Conservation (phyloP, 78 protist genomes). For the Dictyostelium capitatum region DNA sequence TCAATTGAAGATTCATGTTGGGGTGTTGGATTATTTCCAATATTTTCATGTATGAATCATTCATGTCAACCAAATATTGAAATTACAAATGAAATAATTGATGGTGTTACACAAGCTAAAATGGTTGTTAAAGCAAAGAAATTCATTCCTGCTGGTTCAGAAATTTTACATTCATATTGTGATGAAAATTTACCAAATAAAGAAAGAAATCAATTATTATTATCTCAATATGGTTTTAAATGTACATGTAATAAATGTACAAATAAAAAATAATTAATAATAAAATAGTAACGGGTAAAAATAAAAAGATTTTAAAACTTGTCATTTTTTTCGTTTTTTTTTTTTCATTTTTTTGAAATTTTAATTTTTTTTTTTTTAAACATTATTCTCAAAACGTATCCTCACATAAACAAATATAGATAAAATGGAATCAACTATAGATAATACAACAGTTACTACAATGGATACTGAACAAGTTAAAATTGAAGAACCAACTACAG, state of each 20-base stretch:
- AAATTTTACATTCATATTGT: constrained; percentile 32
- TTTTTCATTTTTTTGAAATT: neutral
- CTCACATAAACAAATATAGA: neutral
- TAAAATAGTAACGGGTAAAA: neutral
- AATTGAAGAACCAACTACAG: neutral
- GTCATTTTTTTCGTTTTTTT: neutral
- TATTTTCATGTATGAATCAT: constrained; percentile 79
- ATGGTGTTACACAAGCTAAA: constrained; percentile 49
- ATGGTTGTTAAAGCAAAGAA: constrained; percentile 57
- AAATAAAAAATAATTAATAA: constrained; percentile 1
- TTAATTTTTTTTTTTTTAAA: neutral
- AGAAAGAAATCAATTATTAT: constrained; percentile 41
- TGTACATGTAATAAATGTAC: constrained; percentile 69
- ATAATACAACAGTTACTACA: neutral
- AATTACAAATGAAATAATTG: constrained; percentile 33
- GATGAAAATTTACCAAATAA: constrained; percentile 51
- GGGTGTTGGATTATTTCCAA: constrained; percentile 73
- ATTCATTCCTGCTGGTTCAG: constrained; percentile 40
- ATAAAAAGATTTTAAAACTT: neutral
- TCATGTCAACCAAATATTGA: constrained; percentile 73
- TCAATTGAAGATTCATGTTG: constrained; percentile 10
- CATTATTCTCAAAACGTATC: too few relatives aligned
- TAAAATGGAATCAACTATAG: neutral
- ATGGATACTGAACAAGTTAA: neutral
- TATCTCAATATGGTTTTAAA: constrained; percentile 60